Percentiles rank a stretch among this genome's conserved stretches.
phyloP scores from a whole-genome alignment of 495 filamentous ascomycete genomes.

The Beverwykella pulmonaria region DNA sequence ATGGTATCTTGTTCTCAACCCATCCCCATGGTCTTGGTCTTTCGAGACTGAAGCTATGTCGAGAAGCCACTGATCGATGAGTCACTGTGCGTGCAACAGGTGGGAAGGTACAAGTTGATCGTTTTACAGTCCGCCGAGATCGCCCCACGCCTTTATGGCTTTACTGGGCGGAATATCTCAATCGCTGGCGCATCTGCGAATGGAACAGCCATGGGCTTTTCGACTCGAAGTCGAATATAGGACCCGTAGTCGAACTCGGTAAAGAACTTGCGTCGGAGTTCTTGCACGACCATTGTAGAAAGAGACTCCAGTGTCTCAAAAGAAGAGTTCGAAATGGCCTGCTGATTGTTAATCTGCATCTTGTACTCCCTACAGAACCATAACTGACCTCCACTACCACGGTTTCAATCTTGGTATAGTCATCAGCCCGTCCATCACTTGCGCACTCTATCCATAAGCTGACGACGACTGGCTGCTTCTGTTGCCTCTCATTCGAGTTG shows the following conservation, averaged over 20 bases:
- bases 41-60: no score
- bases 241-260: conserved; percentile 27
- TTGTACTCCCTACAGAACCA: neutral
- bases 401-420: conserved; percentile 53
- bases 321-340: conserved; percentile 59
- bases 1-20: no score
- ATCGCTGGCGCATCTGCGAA: conserved; percentile 61
- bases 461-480: conserved; percentile 61
- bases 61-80: no score
- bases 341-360: neutral
- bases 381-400: conserved; percentile 54
- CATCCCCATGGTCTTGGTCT: no score
- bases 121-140: no score
- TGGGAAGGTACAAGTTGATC: no score
- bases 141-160: neutral
- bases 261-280: conserved; percentile 46
- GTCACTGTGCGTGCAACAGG: no score
- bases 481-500: conserved; percentile 59
- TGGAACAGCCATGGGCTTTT: conserved; percentile 62
- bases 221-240: conserved; percentile 53
- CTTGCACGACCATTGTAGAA: conserved; percentile 50
- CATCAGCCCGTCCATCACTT: conserved; percentile 43
- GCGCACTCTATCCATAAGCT: conserved; percentile 58
- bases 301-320: conserved; percentile 68
- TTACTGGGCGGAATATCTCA: conserved; percentile 46